These are phyloP conservation scores for Gelatoporia subvermispora DNA, from an alignment of 768 basidiomycete genomes.

Conservation along the genomic window DNA sequence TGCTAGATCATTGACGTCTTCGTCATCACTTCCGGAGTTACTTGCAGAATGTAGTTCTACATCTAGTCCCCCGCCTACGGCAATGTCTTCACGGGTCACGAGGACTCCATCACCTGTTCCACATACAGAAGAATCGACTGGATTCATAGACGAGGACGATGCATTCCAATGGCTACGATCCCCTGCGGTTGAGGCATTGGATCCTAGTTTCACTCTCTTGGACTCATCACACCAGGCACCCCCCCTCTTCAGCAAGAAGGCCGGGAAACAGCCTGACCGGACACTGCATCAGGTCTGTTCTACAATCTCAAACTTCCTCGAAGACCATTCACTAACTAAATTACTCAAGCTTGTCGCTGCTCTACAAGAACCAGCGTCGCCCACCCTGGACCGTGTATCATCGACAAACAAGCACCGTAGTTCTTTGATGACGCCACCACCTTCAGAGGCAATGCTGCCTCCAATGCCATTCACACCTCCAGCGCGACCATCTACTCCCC, in stretches of 20 bases:
- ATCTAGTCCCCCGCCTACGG: constrained; percentile 49
- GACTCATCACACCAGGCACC: not conserved
- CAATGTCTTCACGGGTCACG: not conserved
- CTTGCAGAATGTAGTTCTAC: constrained; percentile 61
- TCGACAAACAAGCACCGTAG: not conserved
- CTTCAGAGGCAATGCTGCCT: not conserved
- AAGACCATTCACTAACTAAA: not conserved
- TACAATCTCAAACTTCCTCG: not conserved
- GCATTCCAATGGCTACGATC: constrained; percentile 1
- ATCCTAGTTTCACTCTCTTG: not conserved
- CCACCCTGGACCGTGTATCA: not conserved
- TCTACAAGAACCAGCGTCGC: constrained; percentile 4
- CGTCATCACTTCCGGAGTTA: constrained; percentile 52
- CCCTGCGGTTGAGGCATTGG: not conserved
- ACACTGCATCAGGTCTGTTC: constrained; percentile 4
- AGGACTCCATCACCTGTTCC: not conserved
- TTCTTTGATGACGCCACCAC: not conserved
- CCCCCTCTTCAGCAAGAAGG: not conserved
- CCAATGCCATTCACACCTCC: not conserved
- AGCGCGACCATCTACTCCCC: constrained; percentile 25
- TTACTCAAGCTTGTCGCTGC: constrained; percentile 1
- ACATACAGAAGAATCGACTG: not conserved
- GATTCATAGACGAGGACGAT: not conserved
- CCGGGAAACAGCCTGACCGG: not conserved
- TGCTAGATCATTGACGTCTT: constrained; percentile 15